Base-by-base conservation (phyloP, 2,329 filamentous ascomycete genomes). In the Pleochaeta shiraiana region DNA sequence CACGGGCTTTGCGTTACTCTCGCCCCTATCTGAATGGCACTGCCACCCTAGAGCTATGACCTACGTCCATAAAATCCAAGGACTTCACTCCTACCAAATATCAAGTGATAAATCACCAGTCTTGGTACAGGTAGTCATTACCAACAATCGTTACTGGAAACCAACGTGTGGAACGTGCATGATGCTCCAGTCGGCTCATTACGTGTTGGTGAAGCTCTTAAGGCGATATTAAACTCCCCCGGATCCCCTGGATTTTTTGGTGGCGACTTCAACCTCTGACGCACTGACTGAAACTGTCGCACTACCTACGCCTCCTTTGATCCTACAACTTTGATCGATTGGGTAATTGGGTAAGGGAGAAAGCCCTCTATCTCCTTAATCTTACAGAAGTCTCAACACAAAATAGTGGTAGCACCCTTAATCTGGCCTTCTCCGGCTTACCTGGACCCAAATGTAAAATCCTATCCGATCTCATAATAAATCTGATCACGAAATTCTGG, bases 401-500 rank as follows among this genome's bases (percentile, higher is more conserved):
- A 6, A 61, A 30, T 21, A 12, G 57, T 14, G 57, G 57, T 34
- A 30, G 57, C 33, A 61, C 57, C 11, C 57, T 61, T 24, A 31
- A 39, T 37, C 57, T 61, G 14, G 5, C 28, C 24, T 26, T 61
- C 57, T 34, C 5, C n/a, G 50, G 7, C 19, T 31, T 30, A 21
- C 19, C 19, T 16, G 37, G 31, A 37, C 16, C 57, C 4, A 61
- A 7, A n/a, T 61, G 57, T 39, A 16, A 61, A 61, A 21, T 61
- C 9, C 19, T 6, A 14, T 14, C 16, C 12, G 57, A 61, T 14
- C 33, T 61, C 30, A 61, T 31, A 61, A 28, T 14, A 39, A 28
- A n/a, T 34, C 57, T 39, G 57, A 61, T 39, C 57, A 61, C 24
- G 33, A 61, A 61, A 39, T 5, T n/a, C 28, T 61, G 30, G n/a